Base-by-base conservation (phyloP, 192 early-diverging fungal species). In the Backusella macrospora region DNA sequence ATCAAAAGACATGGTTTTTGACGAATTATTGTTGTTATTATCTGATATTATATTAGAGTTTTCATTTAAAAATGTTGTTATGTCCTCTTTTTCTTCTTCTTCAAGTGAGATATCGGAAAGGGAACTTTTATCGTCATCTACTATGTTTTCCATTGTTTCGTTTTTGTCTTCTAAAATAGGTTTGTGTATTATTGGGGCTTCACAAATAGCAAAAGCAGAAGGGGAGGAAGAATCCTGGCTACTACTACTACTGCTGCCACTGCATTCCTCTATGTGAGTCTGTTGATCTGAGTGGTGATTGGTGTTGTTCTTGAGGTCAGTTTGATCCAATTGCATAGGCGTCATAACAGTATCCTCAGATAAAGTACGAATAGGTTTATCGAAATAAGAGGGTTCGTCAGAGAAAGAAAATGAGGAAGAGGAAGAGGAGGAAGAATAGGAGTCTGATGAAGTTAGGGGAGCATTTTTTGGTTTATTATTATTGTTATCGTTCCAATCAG, bases 301-400 rank as follows among this genome's bases (percentile, higher is more conserved):
- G 29, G 29, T 59, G 23, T 18, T 59, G 26, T 23, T 23, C 21
- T 59, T 59, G 8, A 26, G 3, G 8, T 18, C 23, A 23, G 52
- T 59, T n/a, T 59, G 21, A 59, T 59, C 52, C 23, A 59, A 26
- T 59, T 59, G 52, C 52, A 59, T 59, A 18, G 65, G 65, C 4
- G 65, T 66, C 8, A 21, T 26, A 12, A 66, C 65, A 42, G 65
- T 66, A 21, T 66, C 65, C 18, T 66, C 65, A 6, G 65, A 66
- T 66, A 26, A 43, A 12, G 65, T 66, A 8, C 65, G 65, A 18
- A 66, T 38, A 12, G 65, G 65, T 66, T 66, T 66, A 21, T 66
- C 65, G 10, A 66, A 66, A 66, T 66, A 66, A 66, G 52, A 59
- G 52, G 65, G 43, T 66, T 38, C 40, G 18, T 66, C 65, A 39